Base-by-base conservation (phyloP, 441 rosid species). In the Pelargonium citronellum region DNA sequence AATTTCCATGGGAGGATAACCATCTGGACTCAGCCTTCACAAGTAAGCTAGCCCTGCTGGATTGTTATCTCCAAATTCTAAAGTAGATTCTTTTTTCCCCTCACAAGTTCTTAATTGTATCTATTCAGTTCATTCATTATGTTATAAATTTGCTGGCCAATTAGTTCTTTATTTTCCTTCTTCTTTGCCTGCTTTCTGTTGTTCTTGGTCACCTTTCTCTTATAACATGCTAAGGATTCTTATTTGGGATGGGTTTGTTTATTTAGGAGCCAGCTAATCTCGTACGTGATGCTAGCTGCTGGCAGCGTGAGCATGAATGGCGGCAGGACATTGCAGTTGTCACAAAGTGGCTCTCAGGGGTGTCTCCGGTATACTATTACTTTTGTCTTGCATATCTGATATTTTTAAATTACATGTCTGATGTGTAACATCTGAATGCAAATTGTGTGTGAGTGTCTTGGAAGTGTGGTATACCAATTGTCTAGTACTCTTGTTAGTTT, bases 241-340 rank as follows among this genome's bases (percentile, higher is more conserved):
- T 69, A 46, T 69, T 12, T 34, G 73, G 70, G 69, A 71, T 64
- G 73, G 70, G 69, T 73, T 64, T 85, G 19, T 69, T 75, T 51
- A 63, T 81, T 74, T 78, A 95, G 99, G 99, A 93, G 71, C 84
- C 93, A 43, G 85, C 96, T 72, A 89, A 95, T 83, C 67, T 86
- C 62, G 98, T 87, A 43, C 87, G 85, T 16, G 99, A 95, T 82
- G 95, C 96, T 78, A 90, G 93, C 78, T 79, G 93, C 81, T 95
- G 98, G 99, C 98, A 83, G 78, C 87, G 88, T 64, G 99, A 95
- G 83, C 92, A 92, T 84, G 96, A 92, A 75, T 95, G 99, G 99
- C 91, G 95, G 58, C 99, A 95, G 83, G 99, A 92, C 76, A 88
- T 92, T 74, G 97, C 98, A 63, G 99, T 95, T 77, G 93, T 86